These are phyloP conservation scores for Mentha longifolia DNA, from an alignment of 257 asterid genomes.

Conservation along the genomic window DNA sequence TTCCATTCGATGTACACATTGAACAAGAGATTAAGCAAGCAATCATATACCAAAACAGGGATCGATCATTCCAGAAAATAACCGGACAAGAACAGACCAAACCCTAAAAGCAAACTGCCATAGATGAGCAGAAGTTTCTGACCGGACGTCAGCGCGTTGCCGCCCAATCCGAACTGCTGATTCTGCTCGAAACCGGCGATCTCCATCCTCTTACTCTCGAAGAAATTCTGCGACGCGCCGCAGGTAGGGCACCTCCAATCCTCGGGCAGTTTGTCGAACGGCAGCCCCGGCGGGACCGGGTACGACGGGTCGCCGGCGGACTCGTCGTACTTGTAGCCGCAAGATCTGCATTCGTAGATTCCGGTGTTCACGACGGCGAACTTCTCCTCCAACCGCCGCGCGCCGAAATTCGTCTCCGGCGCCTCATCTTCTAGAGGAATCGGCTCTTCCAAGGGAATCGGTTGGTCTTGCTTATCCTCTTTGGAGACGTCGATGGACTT, in stretches of 20 bases:
- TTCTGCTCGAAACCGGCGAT: conserved; percentile 95
- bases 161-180: conserved; percentile 97
- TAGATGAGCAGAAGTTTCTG: conserved; percentile 88
- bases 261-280: conserved; percentile 77
- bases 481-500: conserved; percentile 80
- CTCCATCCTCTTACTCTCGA: conserved; percentile 85
- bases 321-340: conserved; percentile 72
- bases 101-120: conserved; percentile 73
- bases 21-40: neutral
- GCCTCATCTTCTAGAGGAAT: conserved; percentile 21
- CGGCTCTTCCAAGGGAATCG: conserved; percentile 40
- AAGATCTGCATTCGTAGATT: conserved; percentile 79
- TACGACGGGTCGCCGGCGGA: conserved; percentile 78
- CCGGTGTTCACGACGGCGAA: conserved; percentile 95
- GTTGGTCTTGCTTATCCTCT: conserved; percentile 67
- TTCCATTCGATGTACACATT: conserved; percentile 19
- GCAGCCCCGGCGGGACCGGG: conserved; percentile 91
- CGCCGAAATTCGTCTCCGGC: conserved; percentile 38
- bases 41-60: conserved; percentile 18
- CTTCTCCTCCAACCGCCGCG: conserved; percentile 76
- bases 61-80: conserved; percentile 71
- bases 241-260: conserved; percentile 97
- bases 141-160: conserved; percentile 85
- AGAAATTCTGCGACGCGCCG: conserved; percentile 90
- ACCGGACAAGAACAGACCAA: conserved; percentile 85